Base-by-base conservation (phyloP, 2,329 filamentous ascomycete genomes). In the Aspergillus candidus region DNA sequence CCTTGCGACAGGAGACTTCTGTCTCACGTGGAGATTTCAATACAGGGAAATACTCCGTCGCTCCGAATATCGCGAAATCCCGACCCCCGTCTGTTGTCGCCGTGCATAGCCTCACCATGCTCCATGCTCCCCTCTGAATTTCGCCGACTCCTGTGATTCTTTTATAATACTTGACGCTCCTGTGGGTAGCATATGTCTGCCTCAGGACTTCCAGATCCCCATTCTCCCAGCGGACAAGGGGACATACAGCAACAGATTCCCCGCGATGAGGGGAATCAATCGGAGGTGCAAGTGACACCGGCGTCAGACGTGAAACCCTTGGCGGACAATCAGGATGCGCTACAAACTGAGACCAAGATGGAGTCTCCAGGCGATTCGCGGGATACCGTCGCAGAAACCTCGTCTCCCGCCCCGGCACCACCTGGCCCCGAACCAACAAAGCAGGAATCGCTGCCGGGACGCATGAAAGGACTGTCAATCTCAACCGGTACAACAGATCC, bases 121-220 rank as follows among this genome's bases (percentile, higher is more conserved):
- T 50, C 51, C 53, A 53, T 57, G 55, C 47, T 47, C 53, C 51
- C 32, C 13, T 43, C 40, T 58, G 38, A 63, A 54, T 44, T 32
- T 35, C 41, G 43, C 47, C 38, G 36, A 35, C 45, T 46, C 36
- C 43, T 36, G 32, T 33, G 41, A 33, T 35, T 30, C 41, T 32
- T 38, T 43, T 41, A 46, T 43, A 18, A 31, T 29, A 34, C 38
- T 48, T 48, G 43, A 38, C 27, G 53, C 54, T 48, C 52, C 61
- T 80, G 50, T 65, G 66, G 15, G 83, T 57, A 60, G 58, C 60
- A 55, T 57, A 67, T 67, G 64, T 63, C 63, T 58, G 50, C 60
- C 40, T 53, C 54, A 51, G 61, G 57, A 52, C 37, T 49, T 39
- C 53, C 54, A 38, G 48, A 56, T 46, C 50, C 49, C 48, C 51